These are phyloP conservation scores for Leptographium wingfieldii DNA, from an alignment of 2,329 filamentous ascomycete genomes.

Conservation along the genomic window DNA sequence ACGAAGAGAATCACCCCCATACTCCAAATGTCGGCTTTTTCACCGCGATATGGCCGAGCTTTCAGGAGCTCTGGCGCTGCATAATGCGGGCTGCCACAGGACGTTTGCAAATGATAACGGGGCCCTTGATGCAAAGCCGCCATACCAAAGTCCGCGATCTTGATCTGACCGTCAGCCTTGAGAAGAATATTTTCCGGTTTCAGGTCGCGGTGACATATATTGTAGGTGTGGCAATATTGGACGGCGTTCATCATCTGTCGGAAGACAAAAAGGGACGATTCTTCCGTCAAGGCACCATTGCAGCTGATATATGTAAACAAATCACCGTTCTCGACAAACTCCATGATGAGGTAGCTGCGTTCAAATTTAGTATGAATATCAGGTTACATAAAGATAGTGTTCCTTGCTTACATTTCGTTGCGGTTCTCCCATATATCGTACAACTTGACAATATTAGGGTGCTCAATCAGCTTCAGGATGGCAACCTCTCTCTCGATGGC, in stretches of 20 bases:
- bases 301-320: conserved; percentile 76
- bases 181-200: conserved; percentile 96
- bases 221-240: conserved; percentile 84
- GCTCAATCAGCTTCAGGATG: conserved; percentile 91
- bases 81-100: conserved; percentile 94
- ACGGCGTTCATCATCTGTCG: conserved; percentile 88
- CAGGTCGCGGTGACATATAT: conserved; percentile 90
- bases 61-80: conserved; percentile 85
- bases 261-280: conserved; percentile 72
- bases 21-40: conserved; percentile 89
- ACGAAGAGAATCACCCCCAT: conserved; percentile 83
- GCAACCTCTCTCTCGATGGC: conserved; percentile 91
- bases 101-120: conserved; percentile 68
- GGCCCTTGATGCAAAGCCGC: conserved; percentile 76
- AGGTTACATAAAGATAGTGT: background rate
- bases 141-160: conserved; percentile 97
- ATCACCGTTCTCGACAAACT: conserved; percentile 71
- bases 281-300: conserved; percentile 62
- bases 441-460: conserved; percentile 85
- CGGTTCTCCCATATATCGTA: conserved; percentile 98
- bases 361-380: background rate
- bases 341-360: conserved; percentile 81
- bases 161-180: conserved; percentile 62
- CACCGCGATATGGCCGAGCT: conserved; percentile 65
- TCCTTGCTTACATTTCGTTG: conserved; percentile 67